Percentiles rank a stretch among this genome's conserved stretches.
Evolutionary conservation across 2,329 filamentous ascomycete genomes (phyloP).

Genomic region (Sporothrix globosa): DNA sequence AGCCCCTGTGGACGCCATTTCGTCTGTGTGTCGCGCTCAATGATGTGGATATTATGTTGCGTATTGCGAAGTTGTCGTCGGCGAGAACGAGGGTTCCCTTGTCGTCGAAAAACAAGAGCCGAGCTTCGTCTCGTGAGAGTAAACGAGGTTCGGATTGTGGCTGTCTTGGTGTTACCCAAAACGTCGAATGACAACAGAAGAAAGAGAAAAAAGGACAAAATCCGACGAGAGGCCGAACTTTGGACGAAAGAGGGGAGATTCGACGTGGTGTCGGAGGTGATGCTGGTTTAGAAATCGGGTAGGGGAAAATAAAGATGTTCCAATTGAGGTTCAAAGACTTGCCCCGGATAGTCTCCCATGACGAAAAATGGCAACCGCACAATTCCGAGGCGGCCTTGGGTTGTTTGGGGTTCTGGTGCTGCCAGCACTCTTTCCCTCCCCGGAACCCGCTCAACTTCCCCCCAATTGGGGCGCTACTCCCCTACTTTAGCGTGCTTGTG

Average conservation of each 20-base stretch:
- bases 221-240: conserved; percentile 17
- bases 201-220: background rate
- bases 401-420: background rate
- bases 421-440: conserved; percentile 22
- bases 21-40: conserved; percentile 20
- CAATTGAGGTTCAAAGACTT: conserved; percentile 18
- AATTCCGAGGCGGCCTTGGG: conserved; percentile 34
- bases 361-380: conserved; percentile 36
- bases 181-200: conserved; percentile 2
- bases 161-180: conserved; percentile 16
- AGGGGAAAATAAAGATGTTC: conserved; percentile 15
- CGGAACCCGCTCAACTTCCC: conserved; percentile 1
- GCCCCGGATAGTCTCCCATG: conserved; percentile 24
- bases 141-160: background rate
- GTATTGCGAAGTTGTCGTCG: conserved; percentile 5
- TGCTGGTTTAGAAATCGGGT: conserved; percentile 14
- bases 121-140: conserved; percentile 27
- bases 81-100: conserved; percentile 10
- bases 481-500: background rate
- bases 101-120: conserved; percentile 5
- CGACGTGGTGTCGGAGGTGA: background rate
- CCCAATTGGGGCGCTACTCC: conserved; percentile 1
- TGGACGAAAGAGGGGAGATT: background rate
- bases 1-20: conserved; percentile 34
- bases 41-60: background rate